Evolutionary conservation across 345 rosid genomes (phyloP), one percentile per base, ranked within the genome.

Genomic region (Hibiscus trionum): DNA sequence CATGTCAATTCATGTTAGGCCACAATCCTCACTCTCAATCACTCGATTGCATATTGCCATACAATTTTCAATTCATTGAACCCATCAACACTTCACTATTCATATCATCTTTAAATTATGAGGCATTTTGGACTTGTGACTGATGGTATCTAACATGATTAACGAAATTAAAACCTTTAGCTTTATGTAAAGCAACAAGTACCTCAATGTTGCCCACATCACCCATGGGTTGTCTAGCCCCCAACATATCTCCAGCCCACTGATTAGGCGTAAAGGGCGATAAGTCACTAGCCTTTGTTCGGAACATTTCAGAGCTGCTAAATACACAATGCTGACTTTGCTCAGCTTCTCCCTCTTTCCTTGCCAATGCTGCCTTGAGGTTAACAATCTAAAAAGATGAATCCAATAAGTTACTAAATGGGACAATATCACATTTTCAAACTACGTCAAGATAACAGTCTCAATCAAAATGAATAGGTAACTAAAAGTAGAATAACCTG

Each of bases 131-230:
- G 24, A 59, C 52, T 57, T 57, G 12, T 57, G 21, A 44, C 27
- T 17, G 60, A 57, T 42, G 12, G 27, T 11, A 27, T 57, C 56
- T 21, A 39, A 63, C 69, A 63, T 19, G 26, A 27, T 69, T 52
- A 1, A 64, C 46, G 70, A 39, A 76, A 39, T 15, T 4, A 14
- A 31, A 27, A 47, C 29, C 35, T 24, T 33, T 3, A 26, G 6
- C 35, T 24, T 33, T 3, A 26, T 9, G 50, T 11, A 66, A n/a
- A 59, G 44, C 44, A 39, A 44, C 60, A 66, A 46, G 78, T 75
- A 91, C 98, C 97, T 86, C 90, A 75, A 84, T 84, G 83, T 84
- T 89, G 58, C 90, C 89, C 53, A 88, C 84, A 72, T 91, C 93
- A 33, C 84, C 83, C 86, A 87, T 83, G 27, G 86, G 88, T 71